These are phyloP conservation scores for Starmerella powellii DNA, from an alignment of 805 yeast genomes.

Conservation along the genomic window DNA sequence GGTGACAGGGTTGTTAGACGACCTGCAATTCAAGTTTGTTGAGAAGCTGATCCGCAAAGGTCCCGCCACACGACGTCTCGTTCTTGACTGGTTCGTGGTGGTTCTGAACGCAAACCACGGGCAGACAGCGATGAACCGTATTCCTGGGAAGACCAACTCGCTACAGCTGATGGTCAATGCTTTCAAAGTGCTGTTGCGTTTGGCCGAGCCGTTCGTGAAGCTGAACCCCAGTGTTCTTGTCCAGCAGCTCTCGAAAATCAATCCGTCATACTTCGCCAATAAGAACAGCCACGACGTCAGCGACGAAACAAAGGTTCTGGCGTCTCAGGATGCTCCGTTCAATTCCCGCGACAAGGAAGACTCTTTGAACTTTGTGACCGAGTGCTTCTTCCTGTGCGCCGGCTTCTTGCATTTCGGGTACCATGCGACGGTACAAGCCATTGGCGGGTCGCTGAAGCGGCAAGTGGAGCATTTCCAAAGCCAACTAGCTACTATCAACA, in stretches of 20 bases:
- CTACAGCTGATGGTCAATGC: constrained; percentile 78
- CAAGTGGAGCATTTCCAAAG: constrained; percentile 33
- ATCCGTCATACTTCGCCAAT: constrained; percentile 52
- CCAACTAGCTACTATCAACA: constrained; percentile 14
- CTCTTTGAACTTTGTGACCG: constrained; percentile 76
- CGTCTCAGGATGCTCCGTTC: constrained; percentile 56
- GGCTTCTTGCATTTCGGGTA: constrained; percentile 80
- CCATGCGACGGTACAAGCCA: constrained; percentile 57
- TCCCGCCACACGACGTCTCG: constrained; percentile 45
- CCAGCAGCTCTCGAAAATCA: constrained; percentile 64
- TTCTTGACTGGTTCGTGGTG: constrained; percentile 58
- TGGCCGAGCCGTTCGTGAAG: constrained; percentile 77
- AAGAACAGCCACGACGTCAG: constrained; percentile 45
- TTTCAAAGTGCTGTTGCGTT: constrained; percentile 49
- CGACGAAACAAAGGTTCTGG: constrained; percentile 74
- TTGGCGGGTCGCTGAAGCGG: constrained; percentile 40
- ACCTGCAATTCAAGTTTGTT: constrained; percentile 44
- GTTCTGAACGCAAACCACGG: constrained; percentile 74
- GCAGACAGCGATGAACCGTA: constrained; percentile 69
- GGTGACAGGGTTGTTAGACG: constrained; percentile 39
- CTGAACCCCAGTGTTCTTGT: constrained; percentile 27
- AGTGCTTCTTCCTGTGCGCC: constrained; percentile 68
- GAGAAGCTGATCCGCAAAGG: constrained; percentile 70
- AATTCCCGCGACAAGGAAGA: constrained; percentile 21
- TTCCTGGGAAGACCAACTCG: constrained; percentile 50